phyloP scores from a whole-genome alignment of 352 stramenopile genomes.

The Sclerospora graminicola region DNA sequence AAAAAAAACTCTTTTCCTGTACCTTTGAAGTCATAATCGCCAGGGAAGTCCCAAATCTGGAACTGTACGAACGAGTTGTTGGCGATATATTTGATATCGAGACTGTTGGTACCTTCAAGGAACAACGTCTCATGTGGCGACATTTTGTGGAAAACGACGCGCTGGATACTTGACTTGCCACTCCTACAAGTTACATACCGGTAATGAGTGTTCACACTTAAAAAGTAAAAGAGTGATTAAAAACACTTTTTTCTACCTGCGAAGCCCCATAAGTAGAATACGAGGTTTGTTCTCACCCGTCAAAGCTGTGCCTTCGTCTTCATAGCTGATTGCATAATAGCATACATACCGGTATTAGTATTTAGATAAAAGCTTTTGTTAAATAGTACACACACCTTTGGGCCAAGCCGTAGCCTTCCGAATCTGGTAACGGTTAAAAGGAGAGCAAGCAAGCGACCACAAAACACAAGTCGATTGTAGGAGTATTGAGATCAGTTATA shows the following conservation, averaged over 20 bases:
- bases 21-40: slow-evolving; percentile 89
- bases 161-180: slow-evolving; percentile 87
- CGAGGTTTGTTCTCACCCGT: slow-evolving; percentile 87
- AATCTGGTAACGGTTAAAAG: slow-evolving; percentile 22
- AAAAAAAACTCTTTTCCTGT: not conserved
- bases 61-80: slow-evolving; percentile 98
- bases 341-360: not conserved
- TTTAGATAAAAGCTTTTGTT: not conserved
- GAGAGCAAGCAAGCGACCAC: not conserved
- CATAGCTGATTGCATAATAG: slow-evolving; percentile 37
- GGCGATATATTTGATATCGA: slow-evolving; percentile 94
- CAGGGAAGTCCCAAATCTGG: slow-evolving; percentile 98
- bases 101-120: slow-evolving; percentile 76
- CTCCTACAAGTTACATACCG: slow-evolving; percentile 27
- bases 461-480: not conserved
- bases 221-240: no score
- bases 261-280: slow-evolving; percentile 96
- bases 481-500: not conserved
- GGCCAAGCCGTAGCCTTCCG: slow-evolving; percentile 28
- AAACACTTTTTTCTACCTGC: slow-evolving; percentile 32
- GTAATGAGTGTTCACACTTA: no score
- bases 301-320: slow-evolving; percentile 52
- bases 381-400: slow-evolving; percentile 14
- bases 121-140: slow-evolving; percentile 98
- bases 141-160: slow-evolving; percentile 99